phyloP scores from a whole-genome alignment of 2,329 filamentous ascomycete genomes.

The Madurella fahalii region DNA sequence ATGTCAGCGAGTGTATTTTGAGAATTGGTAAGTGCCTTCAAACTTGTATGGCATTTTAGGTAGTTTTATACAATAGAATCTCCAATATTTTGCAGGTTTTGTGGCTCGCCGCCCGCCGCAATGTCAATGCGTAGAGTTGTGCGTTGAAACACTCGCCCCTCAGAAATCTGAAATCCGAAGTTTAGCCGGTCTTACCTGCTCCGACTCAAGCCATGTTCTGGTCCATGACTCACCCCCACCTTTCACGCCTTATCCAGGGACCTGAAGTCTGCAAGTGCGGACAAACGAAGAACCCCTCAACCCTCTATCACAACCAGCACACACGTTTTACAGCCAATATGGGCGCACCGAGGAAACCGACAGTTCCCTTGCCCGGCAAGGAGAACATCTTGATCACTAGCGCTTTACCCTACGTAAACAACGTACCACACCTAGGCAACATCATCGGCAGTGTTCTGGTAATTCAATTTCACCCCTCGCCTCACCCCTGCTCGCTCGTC shows the following conservation, averaged over 20 bases:
- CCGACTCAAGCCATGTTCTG: not conserved
- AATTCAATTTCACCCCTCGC: not conserved
- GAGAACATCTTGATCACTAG: constrained; percentile 87
- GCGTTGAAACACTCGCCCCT: too few species aligned
- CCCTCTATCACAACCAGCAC: not conserved
- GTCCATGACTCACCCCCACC: constrained; percentile 21
- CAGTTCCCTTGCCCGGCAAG: constrained; percentile 67
- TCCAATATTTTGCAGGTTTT: too few species aligned
- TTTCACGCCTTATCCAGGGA: not conserved
- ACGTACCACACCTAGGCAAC: constrained; percentile 81
- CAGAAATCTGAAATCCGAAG: constrained; percentile 3
- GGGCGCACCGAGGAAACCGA: constrained; percentile 33
- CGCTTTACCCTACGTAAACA: constrained; percentile 81
- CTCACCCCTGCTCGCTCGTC: not conserved
- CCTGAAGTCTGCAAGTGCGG: constrained; percentile 5
- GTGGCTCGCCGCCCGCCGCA: too few species aligned
- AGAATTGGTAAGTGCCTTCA: too few species aligned
- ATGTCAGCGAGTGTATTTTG: too few species aligned
- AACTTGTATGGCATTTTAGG: too few species aligned
- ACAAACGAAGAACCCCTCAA: not conserved
- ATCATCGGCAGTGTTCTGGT: constrained; percentile 77
- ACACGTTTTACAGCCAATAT: constrained; percentile 10
- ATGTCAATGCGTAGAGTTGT: too few species aligned
- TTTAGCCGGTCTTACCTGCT: constrained; percentile 8
- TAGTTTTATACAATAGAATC: too few species aligned